A percentile compares a stretch with the other conserved stretches of the same genome.
phyloP scores from a whole-genome alignment of 257 asterid species.

The Ajuga chamaepitys region DNA sequence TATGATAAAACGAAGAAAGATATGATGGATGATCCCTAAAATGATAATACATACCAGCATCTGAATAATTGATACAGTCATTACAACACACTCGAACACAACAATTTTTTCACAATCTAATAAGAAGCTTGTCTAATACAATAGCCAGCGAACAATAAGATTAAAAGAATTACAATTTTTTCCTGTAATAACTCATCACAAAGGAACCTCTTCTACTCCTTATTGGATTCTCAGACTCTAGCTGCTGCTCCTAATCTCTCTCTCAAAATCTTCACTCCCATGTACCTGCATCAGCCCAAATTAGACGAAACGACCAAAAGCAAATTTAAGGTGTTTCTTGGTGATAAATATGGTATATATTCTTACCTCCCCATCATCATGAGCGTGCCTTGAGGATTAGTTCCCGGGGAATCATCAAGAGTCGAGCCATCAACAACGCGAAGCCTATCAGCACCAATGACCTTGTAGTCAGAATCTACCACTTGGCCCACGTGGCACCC shows the following conservation, averaged over 20 bases:
- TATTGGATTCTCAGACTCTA: constrained; percentile 22
- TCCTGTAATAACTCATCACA: constrained; percentile 8
- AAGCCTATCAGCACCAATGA: constrained; percentile 59
- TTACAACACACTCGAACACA: constrained; percentile 7
- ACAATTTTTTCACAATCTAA: constrained; percentile 15
- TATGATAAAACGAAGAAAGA: neutral
- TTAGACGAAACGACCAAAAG: neutral
- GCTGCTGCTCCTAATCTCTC: constrained; percentile 62
- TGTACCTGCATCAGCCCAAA: constrained; percentile 53
- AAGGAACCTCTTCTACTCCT: constrained; percentile 17
- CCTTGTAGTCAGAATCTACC: constrained; percentile 48
- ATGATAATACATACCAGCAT: neutral
- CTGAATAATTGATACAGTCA: constrained; percentile 2
- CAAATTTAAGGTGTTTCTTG: neutral
- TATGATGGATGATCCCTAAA: neutral
- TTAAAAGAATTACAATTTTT: constrained; percentile 23
- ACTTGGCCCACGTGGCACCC: constrained; percentile 89
- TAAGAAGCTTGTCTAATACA: constrained; percentile 16
- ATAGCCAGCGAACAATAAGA: constrained; percentile 18
- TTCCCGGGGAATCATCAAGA: constrained; percentile 74
- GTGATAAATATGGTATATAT: no score
- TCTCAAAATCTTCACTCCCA: constrained; percentile 87
- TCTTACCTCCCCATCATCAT: constrained; percentile 94
- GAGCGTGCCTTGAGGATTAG: constrained; percentile 95
- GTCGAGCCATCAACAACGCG: constrained; percentile 88